phyloP scores from a whole-genome alignment of 2,329 filamentous ascomycete genomes.

The Fusarium keratoplasticum region DNA sequence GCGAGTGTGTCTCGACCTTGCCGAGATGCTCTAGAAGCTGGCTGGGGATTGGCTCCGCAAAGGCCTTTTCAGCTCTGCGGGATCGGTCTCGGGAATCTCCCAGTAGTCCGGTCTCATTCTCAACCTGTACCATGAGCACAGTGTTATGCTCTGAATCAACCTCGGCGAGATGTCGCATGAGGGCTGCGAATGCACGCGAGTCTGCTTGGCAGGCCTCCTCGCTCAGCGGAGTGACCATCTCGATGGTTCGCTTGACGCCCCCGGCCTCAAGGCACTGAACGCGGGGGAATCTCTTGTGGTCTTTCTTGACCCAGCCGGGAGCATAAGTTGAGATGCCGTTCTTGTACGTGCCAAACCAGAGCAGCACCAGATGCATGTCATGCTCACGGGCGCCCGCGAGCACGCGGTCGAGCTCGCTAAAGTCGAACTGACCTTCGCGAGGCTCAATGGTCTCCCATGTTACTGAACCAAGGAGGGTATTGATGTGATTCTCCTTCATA shows the following conservation, averaged over 20 bases:
- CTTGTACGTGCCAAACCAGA: constrained; percentile 56
- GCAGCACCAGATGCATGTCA: constrained; percentile 50
- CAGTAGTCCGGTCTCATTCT: constrained; percentile 65
- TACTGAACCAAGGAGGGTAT: constrained; percentile 52
- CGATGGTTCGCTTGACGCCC: constrained; percentile 46
- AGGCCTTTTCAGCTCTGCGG: constrained; percentile 54
- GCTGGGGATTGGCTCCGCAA: constrained; percentile 48
- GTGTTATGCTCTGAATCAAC: constrained; percentile 60
- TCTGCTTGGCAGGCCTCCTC: constrained; percentile 47
- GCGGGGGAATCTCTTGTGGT: constrained; percentile 51
- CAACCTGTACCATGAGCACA: constrained; percentile 68
- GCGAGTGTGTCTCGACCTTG: constrained; percentile 41
- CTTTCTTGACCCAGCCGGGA: constrained; percentile 50
- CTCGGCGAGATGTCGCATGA: constrained; percentile 51
- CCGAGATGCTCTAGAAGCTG: constrained; percentile 43
- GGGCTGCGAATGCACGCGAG: constrained; percentile 45
- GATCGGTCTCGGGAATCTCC: constrained; percentile 64
- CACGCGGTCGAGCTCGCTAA: constrained; percentile 49
- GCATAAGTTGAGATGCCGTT: constrained; percentile 53
- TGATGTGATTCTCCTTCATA: constrained; percentile 46
- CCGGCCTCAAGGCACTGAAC: constrained; percentile 48
- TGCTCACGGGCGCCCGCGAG: constrained; percentile 47
- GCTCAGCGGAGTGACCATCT: constrained; percentile 49
- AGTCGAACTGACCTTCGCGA: constrained; percentile 49
- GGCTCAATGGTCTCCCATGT: constrained; percentile 54